Evolutionary conservation across 2,329 filamentous ascomycete species (phyloP).

Genomic region (Metarhizium brunneum): DNA sequence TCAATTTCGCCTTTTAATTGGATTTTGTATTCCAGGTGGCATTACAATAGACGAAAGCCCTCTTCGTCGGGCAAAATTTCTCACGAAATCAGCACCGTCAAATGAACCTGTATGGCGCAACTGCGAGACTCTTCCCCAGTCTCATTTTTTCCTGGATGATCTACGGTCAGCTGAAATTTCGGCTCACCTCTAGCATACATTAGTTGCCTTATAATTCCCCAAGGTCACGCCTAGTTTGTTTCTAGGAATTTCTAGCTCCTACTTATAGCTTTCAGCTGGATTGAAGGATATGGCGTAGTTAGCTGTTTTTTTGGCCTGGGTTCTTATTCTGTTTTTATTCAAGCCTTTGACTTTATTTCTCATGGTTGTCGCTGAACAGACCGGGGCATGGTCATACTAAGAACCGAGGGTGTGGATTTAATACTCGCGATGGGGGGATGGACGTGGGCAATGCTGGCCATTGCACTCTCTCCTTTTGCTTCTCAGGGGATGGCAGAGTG

Average conservation of each 20-base stretch:
- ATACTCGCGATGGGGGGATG: background rate
- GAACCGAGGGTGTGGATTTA: background rate
- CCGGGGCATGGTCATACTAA: background rate
- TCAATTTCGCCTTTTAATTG: background rate
- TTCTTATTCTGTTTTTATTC: background rate
- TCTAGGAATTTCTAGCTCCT: background rate
- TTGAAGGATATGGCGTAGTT: background rate
- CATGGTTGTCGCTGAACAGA: background rate
- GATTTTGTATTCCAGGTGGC: background rate
- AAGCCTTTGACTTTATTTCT: background rate
- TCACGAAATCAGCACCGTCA: background rate
- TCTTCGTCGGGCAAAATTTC: background rate
- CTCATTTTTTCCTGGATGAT: background rate
- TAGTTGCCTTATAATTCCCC: background rate
- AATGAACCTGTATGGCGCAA: background rate
- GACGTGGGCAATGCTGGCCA: slow-evolving; percentile 6
- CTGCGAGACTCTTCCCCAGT: background rate
- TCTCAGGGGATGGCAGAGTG: background rate
- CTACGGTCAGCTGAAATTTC: background rate
- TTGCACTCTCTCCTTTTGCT: slow-evolving; percentile 6
- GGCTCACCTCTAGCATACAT: background rate
- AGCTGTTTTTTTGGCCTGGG: background rate
- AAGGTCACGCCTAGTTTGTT: background rate
- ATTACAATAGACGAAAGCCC: background rate
- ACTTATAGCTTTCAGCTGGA: background rate